Evolutionary conservation across 31 red algal species (phyloP).

Genomic region (Porphyra umbilicalis): DNA sequence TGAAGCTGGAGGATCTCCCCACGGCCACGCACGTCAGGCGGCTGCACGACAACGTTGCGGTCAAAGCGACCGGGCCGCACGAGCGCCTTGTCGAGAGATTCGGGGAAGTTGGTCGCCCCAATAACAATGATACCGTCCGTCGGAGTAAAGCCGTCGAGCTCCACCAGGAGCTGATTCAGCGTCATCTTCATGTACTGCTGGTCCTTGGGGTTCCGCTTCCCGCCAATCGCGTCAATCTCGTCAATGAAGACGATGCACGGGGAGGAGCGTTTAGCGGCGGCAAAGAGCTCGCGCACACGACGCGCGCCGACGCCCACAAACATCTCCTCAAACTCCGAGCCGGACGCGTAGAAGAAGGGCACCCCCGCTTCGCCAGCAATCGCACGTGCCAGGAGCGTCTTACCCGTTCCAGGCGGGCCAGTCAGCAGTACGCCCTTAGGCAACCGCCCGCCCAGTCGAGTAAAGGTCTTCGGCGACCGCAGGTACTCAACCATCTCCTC

Average conservation of each 20-base stretch:
- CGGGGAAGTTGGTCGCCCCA: conserved; percentile 97
- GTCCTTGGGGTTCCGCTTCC: conserved; percentile 89
- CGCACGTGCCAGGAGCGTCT: conserved; percentile 91
- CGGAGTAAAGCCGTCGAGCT: conserved; percentile 92
- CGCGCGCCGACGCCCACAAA: conserved; percentile 97
- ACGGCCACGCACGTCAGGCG: conserved; percentile 87
- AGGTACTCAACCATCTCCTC: conserved; percentile 97
- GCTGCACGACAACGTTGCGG: conserved; percentile 84
- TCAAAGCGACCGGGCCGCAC: conserved; percentile 98
- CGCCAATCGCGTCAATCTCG: conserved; percentile 99
- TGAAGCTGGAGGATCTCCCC: conserved; percentile 87
- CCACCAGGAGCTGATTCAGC: conserved; percentile 94
- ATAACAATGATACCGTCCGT: conserved; percentile 98
- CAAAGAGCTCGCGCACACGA: conserved; percentile 92
- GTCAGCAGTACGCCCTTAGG: conserved; percentile 91
- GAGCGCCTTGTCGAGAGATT: conserved; percentile 92
- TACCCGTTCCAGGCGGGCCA: conserved; percentile 95
- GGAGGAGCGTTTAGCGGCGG: conserved; percentile 73
- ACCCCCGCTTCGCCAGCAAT: conserved; percentile 93
- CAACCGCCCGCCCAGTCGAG: conserved; percentile 79
- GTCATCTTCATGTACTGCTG: conserved; percentile 95
- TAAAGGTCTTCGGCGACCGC: conserved; percentile 76
- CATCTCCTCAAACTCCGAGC: conserved; percentile 99
- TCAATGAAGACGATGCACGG: conserved; percentile 99
- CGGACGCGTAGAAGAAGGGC: conserved; percentile 93